Conservation (phyloP, 2,329 filamentous ascomycete species). For the Huntiella savannae region DNA sequence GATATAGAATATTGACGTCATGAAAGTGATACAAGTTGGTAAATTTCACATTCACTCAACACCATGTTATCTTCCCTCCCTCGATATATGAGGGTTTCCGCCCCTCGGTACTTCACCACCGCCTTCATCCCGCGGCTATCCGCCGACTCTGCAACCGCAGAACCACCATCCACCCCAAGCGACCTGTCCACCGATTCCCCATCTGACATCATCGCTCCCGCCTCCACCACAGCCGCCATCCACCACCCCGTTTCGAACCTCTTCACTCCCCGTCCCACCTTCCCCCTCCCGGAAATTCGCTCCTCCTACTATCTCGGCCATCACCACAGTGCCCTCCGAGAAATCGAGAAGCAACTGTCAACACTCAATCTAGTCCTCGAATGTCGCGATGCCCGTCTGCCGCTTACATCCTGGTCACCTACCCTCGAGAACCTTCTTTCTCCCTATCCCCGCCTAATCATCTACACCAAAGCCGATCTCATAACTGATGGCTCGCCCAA, state of each 20-base stretch:
- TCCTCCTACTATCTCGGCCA: conserved; percentile 91
- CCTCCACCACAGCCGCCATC: background rate
- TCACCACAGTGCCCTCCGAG: conserved; percentile 60
- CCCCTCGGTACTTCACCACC: background rate
- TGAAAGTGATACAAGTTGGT: too few relatives aligned
- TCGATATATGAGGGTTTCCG: background rate
- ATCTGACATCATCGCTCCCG: background rate
- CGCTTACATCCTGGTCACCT: conserved; percentile 76
- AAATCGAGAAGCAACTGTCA: conserved; percentile 65
- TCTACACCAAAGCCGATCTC: conserved; percentile 83
- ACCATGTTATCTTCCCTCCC: too few relatives aligned
- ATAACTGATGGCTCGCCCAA: conserved; percentile 19
- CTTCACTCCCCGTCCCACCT: conserved; percentile 58
- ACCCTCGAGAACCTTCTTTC: conserved; percentile 63
- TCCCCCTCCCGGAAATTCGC: conserved; percentile 55
- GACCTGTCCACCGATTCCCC: too few relatives aligned
- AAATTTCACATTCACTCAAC: too few relatives aligned
- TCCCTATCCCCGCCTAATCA: conserved; percentile 49
- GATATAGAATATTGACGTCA: too few relatives aligned
- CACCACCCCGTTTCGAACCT: conserved; percentile 13
- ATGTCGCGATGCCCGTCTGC: conserved; percentile 83
- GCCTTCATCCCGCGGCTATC: background rate
- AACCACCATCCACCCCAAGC: too few relatives aligned
- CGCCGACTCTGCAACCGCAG: too few relatives aligned
- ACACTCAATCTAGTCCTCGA: conserved; percentile 79